These are phyloP conservation scores for Leccinum fallax DNA, from an alignment of 1,284 basidiomycete species.

Conservation along the genomic window DNA sequence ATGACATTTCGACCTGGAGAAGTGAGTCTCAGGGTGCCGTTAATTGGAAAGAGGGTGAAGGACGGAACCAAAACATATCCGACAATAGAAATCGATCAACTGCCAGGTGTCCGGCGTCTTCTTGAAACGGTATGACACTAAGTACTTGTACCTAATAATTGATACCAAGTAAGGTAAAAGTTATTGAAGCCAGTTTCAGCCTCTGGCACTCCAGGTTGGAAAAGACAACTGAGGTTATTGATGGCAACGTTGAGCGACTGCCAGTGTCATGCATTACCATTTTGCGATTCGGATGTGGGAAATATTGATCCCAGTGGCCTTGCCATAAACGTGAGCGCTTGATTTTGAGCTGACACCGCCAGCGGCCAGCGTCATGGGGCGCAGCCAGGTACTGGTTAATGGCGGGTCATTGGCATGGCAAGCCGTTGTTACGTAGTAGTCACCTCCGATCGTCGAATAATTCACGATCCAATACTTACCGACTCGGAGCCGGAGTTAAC, in stretches of 20 bases:
- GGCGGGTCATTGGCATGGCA: neutral
- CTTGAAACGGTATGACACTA: neutral
- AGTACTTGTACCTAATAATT: no score
- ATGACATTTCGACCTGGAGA: neutral
- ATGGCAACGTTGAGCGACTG: no score
- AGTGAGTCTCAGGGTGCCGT: neutral
- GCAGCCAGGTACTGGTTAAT: neutral
- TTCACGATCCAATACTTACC: neutral
- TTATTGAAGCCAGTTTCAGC: no score
- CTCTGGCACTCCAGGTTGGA: no score
- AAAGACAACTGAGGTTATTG: no score
- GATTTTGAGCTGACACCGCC: neutral
- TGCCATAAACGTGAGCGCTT: neutral
- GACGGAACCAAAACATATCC: slow-evolving; percentile 5
- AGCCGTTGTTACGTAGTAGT: neutral
- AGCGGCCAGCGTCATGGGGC: neutral
- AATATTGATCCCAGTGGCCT: neutral
- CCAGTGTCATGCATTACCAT: neutral
- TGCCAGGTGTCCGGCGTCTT: neutral
- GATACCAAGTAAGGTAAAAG: no score
- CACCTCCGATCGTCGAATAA: no score
- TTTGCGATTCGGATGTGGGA: neutral
- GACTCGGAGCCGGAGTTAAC: no score
- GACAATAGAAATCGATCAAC: neutral
- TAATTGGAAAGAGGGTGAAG: neutral